phyloP scores from a whole-genome alignment of 106 monocot genomes.

The Dioscorea alata region DNA sequence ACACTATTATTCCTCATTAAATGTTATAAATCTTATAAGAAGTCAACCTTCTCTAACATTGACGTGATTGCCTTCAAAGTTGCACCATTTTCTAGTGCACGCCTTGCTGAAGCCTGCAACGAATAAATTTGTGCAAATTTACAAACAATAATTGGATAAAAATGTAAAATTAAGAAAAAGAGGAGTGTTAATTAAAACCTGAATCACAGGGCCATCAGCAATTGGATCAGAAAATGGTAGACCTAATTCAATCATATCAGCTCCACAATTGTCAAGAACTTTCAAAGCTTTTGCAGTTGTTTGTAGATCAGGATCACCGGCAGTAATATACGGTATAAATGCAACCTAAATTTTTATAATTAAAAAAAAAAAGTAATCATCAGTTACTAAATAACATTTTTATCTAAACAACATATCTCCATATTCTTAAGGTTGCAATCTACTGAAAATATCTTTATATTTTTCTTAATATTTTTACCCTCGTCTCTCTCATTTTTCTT shows the following conservation, averaged over 20 bases:
- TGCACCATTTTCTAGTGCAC: conserved; percentile 77
- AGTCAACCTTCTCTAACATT: conserved; percentile 80
- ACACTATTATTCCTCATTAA: no score
- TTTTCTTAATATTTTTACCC: no score
- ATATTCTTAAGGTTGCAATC: no score
- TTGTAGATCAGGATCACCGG: conserved; percentile 83
- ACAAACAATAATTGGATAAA: neutral
- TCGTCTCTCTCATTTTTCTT: no score
- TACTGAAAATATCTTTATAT: no score
- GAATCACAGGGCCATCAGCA: conserved; percentile 93
- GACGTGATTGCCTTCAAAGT: conserved; percentile 62
- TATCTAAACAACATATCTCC: neutral
- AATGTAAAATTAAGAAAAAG: neutral
- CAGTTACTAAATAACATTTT: neutral
- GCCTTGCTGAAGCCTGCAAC: conserved; percentile 57
- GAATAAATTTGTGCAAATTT: neutral
- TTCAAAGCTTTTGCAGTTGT: conserved; percentile 80
- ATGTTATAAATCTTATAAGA: neutral
- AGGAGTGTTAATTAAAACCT: conserved; percentile 37
- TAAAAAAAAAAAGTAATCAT: neutral
- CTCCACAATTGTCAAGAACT: conserved; percentile 83
- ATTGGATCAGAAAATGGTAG: conserved; percentile 92
- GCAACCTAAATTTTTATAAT: conserved; percentile 42
- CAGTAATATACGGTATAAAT: conserved; percentile 86
- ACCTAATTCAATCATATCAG: conserved; percentile 91